Conservation (phyloP, 805 yeast genomes). For the Candida methanosorbosa region DNA sequence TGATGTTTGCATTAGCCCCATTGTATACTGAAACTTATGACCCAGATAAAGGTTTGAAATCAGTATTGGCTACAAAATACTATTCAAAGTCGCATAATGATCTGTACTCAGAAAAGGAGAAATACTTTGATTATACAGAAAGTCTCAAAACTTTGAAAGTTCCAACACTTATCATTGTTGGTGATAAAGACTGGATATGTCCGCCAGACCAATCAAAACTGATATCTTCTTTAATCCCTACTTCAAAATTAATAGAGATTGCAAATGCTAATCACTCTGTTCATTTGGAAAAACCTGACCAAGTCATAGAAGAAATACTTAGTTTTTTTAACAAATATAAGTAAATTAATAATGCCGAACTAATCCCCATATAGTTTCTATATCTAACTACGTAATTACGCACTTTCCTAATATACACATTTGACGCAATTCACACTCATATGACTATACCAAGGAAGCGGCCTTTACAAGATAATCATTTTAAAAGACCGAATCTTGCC, state of each 20-base stretch:
- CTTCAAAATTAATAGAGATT: conserved; percentile 7
- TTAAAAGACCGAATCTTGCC: no score
- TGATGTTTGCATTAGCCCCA: conserved; percentile 17
- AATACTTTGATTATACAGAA: conserved; percentile 13
- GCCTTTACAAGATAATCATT: no score
- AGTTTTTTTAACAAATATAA: no score
- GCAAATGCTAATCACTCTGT: conserved; percentile 15
- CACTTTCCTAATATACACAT: no score
- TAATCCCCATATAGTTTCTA: no score
- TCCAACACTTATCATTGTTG: conserved; percentile 14
- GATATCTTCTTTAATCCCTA: conserved; percentile 8
- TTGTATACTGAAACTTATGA: conserved; percentile 14
- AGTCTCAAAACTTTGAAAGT: conserved; percentile 6
- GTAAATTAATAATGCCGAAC: no score
- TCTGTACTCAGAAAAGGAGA: conserved; percentile 15
- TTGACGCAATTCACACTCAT: no score
- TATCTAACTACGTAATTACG: no score
- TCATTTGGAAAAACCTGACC: conserved; percentile 10
- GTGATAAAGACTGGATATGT: conserved; percentile 17
- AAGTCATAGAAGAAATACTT: conserved; percentile 7
- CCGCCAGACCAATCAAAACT: conserved; percentile 11
- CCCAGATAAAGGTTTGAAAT: conserved; percentile 9
- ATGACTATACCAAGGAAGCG: no score
- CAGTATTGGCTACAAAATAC: conserved; percentile 10
- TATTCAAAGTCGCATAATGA: conserved; percentile 14